Percentiles rank a stretch among this genome's conserved stretches.
Evolutionary conservation across 208 protist genomes (phyloP).

Genomic region (Angomonas deanei): DNA sequence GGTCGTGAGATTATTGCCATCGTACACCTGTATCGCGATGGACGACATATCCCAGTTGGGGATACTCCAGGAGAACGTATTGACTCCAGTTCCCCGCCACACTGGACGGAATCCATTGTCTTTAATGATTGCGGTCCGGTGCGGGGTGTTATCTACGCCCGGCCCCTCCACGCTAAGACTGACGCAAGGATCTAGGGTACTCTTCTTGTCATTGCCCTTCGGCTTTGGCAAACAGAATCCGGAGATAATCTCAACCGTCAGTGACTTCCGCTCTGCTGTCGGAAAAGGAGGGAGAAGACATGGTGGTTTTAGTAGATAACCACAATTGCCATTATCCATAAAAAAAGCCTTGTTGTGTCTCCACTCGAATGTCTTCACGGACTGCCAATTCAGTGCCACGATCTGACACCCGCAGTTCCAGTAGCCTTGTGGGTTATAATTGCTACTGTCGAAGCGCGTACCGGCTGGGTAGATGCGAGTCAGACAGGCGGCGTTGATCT

Average conservation of each 20-base stretch:
- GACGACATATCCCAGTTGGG: constrained; percentile 40
- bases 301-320: constrained; percentile 92
- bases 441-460: constrained; percentile 86
- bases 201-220: constrained; percentile 24
- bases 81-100: constrained; percentile 40
- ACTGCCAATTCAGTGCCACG: constrained; percentile 93
- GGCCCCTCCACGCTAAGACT: constrained; percentile 43
- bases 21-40: constrained; percentile 64
- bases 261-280: constrained; percentile 15
- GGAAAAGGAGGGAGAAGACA: constrained; percentile 28
- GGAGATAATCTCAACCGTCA: constrained; percentile 64
- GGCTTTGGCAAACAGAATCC: constrained; percentile 63
- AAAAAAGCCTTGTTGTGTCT: constrained; percentile 89
- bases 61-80: constrained; percentile 38
- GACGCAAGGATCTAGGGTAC: constrained; percentile 60
- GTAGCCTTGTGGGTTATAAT: constrained; percentile 85
- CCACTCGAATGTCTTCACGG: constrained; percentile 44
- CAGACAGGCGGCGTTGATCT: constrained; percentile 69
- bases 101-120: constrained; percentile 78
- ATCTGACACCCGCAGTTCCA: constrained; percentile 87
- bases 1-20: constrained; percentile 36
- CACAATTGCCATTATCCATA: constrained; percentile 86
- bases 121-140: constrained; percentile 28
- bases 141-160: constrained; percentile 14
- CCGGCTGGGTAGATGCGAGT: constrained; percentile 91